These are phyloP conservation scores for Medicago lupulina DNA, from an alignment of 306 rosid species.

Conservation along the genomic window DNA sequence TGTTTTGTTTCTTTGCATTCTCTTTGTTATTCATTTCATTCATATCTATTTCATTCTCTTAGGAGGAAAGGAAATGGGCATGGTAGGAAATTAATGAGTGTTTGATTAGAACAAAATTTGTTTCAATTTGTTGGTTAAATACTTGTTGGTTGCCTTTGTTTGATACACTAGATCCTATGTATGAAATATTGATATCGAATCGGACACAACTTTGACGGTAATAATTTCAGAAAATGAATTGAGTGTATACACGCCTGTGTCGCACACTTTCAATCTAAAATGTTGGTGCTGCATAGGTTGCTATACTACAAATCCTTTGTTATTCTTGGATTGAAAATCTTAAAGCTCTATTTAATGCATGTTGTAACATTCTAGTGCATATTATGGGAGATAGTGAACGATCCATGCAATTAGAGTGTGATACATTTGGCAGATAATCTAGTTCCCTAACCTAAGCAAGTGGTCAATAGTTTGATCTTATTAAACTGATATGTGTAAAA, in stretches of 20 bases:
- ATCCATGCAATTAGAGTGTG: background rate
- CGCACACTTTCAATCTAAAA: background rate
- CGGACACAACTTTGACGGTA: background rate
- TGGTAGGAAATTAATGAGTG: background rate
- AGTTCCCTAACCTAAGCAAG: background rate
- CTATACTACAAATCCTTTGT: background rate
- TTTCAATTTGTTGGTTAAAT: background rate
- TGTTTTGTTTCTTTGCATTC: slow-evolving; percentile 10
- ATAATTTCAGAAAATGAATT: background rate
- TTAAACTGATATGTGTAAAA: background rate
- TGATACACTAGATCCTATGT: slow-evolving; percentile 15
- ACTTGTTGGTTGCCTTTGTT: background rate
- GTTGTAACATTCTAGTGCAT: background rate
- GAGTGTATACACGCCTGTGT: background rate
- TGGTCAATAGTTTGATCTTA: background rate
- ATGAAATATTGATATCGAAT: background rate
- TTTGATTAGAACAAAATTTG: background rate
- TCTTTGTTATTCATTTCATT: background rate
- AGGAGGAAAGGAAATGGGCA: background rate
- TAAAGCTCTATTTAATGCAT: background rate
- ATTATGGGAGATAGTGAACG: background rate
- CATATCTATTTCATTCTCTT: too few species aligned
- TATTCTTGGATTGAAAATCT: background rate
- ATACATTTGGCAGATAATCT: background rate
- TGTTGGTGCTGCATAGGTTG: background rate